Evolutionary conservation across 805 yeast species (phyloP), one percentile per base, ranked within the genome.

Genomic region (Nakazawaea laoshanensis): DNA sequence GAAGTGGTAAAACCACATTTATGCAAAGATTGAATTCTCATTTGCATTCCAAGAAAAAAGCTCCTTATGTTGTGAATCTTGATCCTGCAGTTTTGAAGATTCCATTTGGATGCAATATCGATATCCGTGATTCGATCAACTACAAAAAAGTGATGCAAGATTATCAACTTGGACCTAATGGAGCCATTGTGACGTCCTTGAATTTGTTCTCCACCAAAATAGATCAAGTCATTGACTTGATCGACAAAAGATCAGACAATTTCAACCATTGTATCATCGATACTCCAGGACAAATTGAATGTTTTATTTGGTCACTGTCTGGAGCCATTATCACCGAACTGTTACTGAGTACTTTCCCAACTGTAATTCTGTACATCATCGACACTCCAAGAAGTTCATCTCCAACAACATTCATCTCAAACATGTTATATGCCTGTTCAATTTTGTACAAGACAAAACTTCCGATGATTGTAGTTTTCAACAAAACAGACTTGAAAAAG

Each of bases 251-350:
- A 44, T 61, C 77, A 1, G 68, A 63, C 15, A 54, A 60, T 34
- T 66, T 66, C 43, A 56, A 74, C 14, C 80, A 87, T 53, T 83
- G 88, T 42, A 78, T 92, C 23, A 74, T 89, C 32, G 99, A 92
- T 58, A 92, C 99, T 1, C 99, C 99, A 0, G 99, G 99, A 9
- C 99, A 92, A 58, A 92, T 92, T 41, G 99, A 92, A 57, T 88
- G 96, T 61, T 92, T 92, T 54, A 87, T 92, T 27, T 92, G 99
- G 98, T 79, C 94, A 29, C 98, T 98, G 0, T 83, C 95, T 15
- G 99, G 99, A 9, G 73, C 96, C 15, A 92, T 92, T 41, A 82
- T 92, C 38, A 89, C 97, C 1, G 98, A 92, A 52, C 87, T 96
- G 0, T 84, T 92, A 60, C 98, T 97, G 1, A 81, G 95, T 0